phyloP scores from a whole-genome alignment of 768 basidiomycete species.

The Lactarius sp. region DNA sequence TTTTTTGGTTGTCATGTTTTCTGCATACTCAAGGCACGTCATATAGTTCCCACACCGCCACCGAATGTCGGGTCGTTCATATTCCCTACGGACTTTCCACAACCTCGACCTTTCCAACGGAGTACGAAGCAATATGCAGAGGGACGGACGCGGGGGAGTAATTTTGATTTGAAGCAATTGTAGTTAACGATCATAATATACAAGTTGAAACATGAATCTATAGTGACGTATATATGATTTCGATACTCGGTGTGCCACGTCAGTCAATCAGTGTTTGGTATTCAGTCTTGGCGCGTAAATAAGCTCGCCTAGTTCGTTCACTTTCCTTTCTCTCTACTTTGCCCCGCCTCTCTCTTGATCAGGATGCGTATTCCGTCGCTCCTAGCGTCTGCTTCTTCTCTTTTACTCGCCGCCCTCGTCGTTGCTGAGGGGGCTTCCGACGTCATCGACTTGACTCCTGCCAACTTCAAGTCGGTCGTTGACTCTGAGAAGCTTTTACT shows the following conservation, averaged over 20 bases:
- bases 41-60: constrained; percentile 50
- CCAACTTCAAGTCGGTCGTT: constrained; percentile 64
- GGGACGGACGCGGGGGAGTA: constrained; percentile 64
- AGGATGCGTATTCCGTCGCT: constrained; percentile 60
- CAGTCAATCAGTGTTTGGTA: background rate
- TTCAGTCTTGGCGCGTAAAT: background rate
- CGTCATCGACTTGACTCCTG: constrained; percentile 69
- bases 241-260: constrained; percentile 1
- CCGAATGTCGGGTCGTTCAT: constrained; percentile 62
- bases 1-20: too few relatives aligned
- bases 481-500: constrained; percentile 68
- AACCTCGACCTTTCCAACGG: constrained; percentile 58
- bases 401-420: constrained; percentile 50
- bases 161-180: constrained; percentile 51
- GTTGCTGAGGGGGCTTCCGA: constrained; percentile 62
- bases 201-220: background rate
- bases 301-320: background rate
- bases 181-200: constrained; percentile 23
- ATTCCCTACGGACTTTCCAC: constrained; percentile 75
- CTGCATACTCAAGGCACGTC: background rate
- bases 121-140: constrained; percentile 54
- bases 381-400: constrained; percentile 47
- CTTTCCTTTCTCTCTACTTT: background rate
- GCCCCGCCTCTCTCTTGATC: constrained; percentile 27
- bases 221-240: background rate